Base-by-base conservation (phyloP, 805 yeast species). In the Debaryomyces castellii region DNA sequence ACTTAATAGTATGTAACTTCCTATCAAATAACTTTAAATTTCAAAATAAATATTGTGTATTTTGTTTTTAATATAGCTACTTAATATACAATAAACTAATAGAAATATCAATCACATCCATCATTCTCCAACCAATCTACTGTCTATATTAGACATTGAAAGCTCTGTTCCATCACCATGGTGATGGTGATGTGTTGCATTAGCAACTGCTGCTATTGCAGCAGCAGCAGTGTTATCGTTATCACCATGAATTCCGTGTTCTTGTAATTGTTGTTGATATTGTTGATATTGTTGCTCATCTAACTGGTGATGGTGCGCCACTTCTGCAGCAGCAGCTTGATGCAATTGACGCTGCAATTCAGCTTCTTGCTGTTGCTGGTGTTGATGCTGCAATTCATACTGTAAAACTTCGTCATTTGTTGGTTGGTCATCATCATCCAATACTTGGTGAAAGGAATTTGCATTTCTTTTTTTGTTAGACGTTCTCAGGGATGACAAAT, bases 71-170 rank as follows among this genome's bases (percentile, higher is more conserved):
- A 23, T 16, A 17, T n/a, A 20, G 11, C 12, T 36, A 25, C 24
- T 17, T 24, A 38, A 38, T 23, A 25, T 35, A 30, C 37, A 30
- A 40, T 40, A 30, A 40, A 35, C 38, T 20, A 35, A 35, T 11
- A 20, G 24, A 18, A 35, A 12, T 14, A 35, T 18, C 3, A 16
- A 33, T 14, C 8, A 2, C n/a, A 38, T 16, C 24, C 24, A 27
- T 27, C 58, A 71, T 45, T 70, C 76, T 14, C 76, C 76, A 14
- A 71, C 77, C 50, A 72, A 60, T 34, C 77, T 59, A 50, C 72
- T 66, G 51, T 72, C 77, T 45, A 72, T 71, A 53, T 71, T 71
- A 43, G 71, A 76, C 64, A 72, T 72, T 14, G 73, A 62, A 46
- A 72, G 60, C 36, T 67, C 73, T 28, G 58, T 58, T 36, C 59